Evolutionary conservation across 805 yeast species (phyloP).

Genomic region (Cyberlindnera misumaiensis): DNA sequence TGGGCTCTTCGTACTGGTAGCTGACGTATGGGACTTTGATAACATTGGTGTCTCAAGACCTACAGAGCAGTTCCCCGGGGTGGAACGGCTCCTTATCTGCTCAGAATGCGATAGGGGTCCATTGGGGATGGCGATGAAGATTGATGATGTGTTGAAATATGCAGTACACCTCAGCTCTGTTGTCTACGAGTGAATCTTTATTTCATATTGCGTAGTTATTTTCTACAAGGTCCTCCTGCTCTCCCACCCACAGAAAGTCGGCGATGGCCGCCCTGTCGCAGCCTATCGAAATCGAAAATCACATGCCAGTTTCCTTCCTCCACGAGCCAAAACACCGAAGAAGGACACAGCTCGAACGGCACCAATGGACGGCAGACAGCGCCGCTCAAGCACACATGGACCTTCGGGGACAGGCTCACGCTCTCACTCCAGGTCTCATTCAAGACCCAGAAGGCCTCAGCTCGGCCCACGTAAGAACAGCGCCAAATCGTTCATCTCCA

Average conservation of each 20-base stretch:
- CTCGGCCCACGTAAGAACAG: constrained; percentile 10
- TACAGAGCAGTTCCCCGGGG: constrained; percentile 16
- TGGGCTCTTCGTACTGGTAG: constrained; percentile 34
- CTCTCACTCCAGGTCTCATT: constrained; percentile 15
- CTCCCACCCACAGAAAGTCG: too few relatives aligned
- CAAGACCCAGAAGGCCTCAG: constrained; percentile 16
- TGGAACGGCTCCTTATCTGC: constrained; percentile 55
- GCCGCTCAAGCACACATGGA: neutral
- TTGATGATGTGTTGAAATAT: constrained; percentile 29
- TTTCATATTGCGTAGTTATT: too few relatives aligned
- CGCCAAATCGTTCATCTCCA: constrained; percentile 10
- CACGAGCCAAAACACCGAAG: too few relatives aligned
- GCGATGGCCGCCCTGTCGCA: too few relatives aligned
- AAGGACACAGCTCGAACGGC: too few relatives aligned
- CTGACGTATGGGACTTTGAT: constrained; percentile 74
- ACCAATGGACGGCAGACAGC: too few relatives aligned
- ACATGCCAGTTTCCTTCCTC: too few relatives aligned
- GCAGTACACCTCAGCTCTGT: constrained; percentile 41
- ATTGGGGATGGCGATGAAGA: constrained; percentile 54
- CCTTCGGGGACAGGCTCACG: constrained; percentile 1
- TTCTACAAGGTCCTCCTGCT: too few relatives aligned
- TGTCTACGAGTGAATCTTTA: constrained; percentile 4
- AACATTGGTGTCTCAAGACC: constrained; percentile 63
- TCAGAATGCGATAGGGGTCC: constrained; percentile 80
- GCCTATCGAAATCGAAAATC: too few relatives aligned